Evolutionary conservation across 2,329 filamentous ascomycete genomes (phyloP).

Genomic region (Claviceps monticola): DNA sequence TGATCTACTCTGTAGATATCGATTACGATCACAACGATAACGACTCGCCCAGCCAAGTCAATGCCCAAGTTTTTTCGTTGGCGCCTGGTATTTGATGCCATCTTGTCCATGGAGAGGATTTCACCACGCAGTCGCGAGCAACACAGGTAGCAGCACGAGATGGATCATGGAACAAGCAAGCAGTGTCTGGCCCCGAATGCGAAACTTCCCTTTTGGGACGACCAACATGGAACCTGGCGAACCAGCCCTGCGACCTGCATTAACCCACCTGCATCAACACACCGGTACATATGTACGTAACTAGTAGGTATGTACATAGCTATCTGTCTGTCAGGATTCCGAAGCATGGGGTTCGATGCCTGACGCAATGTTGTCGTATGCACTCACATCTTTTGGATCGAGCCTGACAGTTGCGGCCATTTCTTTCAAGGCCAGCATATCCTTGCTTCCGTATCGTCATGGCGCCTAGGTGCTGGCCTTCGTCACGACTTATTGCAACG

Average conservation of each 20-base stretch:
- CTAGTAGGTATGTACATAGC: background rate
- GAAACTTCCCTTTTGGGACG: background rate
- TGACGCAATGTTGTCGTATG: background rate
- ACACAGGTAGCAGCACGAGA: no score
- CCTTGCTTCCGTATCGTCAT: no score
- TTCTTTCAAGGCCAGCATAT: background rate
- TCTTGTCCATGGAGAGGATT: no score
- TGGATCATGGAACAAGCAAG: background rate
- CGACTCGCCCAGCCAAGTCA: no score
- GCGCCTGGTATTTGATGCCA: no score
- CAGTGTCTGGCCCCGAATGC: background rate
- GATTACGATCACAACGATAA: no score
- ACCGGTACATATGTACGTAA: no score
- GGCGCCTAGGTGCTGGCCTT: no score
- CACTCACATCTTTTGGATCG: background rate
- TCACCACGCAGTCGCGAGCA: background rate
- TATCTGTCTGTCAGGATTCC: background rate
- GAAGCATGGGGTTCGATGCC: background rate
- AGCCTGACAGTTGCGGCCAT: background rate
- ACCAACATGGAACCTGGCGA: background rate
- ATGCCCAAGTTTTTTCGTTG: no score
- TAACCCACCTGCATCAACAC: background rate
- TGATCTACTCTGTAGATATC: background rate
- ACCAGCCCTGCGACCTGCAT: slow-evolving; percentile 1
- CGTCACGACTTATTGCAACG: no score